Base-by-base conservation (phyloP, 176 grass and related monocot genomes). In the Echinochloa phyllopogon region DNA sequence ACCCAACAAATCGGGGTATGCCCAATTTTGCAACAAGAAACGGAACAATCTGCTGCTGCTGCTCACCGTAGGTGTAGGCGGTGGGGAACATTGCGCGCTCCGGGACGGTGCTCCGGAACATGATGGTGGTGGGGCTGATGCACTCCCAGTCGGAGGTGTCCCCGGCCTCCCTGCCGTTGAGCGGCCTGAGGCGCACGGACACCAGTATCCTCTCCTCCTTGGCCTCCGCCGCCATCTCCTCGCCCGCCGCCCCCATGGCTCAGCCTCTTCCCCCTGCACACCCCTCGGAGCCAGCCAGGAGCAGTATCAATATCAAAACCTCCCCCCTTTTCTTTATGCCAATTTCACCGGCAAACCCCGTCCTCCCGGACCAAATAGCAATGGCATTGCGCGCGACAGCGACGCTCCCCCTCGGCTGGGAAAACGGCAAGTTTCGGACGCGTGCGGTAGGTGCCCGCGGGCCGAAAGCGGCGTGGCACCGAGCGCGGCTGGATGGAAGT, bases 71-170 rank as follows among this genome's bases (percentile, higher is more conserved):
- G 76, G 88, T 96, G 85, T 96, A 96, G 38, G 84, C 78, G 8
- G 81, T 85, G 47, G 96, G 96, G 71, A 86, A 91, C 83, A 99
- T 76, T 45, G 93, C 78, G 23, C 94, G 85, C 75, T 99, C 96
- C 8, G 89, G 91, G 36, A 92, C 74, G 53, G 79, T 89, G 81
- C 89, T 84, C 75, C 93, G 94, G 91, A 92, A 94, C 61, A 94
- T 83, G 84, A 99, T 33, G 83, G 96, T 92, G 81, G 90, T 92
- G 84, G 73, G 73, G 65, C 89, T 88, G 86, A 87, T 78, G 86
- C 96, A 99, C 23, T 99, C 96, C 96, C 96, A 99, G 49, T 99
- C 96, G 61, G 69, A 88, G 42, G 65, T 73, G 82, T 96, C 96
- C 21, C 87, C 81, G 39, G 86, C 62, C 39, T 99, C 96, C 93